Base-by-base conservation (phyloP, 2,329 filamentous ascomycete species). In the Exophiala phaeomuriformis region DNA sequence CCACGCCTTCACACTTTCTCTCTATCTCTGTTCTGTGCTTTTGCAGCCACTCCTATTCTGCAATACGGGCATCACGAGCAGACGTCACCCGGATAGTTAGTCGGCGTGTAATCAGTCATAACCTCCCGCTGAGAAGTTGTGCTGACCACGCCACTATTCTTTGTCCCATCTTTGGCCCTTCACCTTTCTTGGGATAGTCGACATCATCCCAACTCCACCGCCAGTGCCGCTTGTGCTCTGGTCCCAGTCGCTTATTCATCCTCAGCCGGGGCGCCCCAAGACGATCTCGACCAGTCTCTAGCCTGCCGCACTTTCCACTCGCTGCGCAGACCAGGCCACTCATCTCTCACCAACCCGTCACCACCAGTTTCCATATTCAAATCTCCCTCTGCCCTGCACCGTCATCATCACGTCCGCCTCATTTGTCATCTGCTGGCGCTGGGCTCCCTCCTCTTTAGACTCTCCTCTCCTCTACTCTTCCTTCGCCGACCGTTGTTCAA, bases 231-330 rank as follows among this genome's bases (percentile, higher is more conserved):
- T 42, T 30, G 5, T 35, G 36, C 39, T 27, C 39, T 43, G 35
- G 36, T 50, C 39, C 47, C 19, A 35, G 39, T 31, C 33, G 47
- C 39, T 50, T 41, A 50, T 43, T 50, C 47, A 50, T 50, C 12
- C 31, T 50, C 39, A 27, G 36, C 47, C 19, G 19, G 10, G 28
- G 33, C 31, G 7, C 7, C 30, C 42, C 6, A 45, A 32, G 28
- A 45, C n/a, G 30, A 45, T 45, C 42, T 45, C 42, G 42, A 45
- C 42, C 42, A 45, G 28, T 45, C 28, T 32, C 4, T 6, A 27
- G 39, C 39, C 39, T 28, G 39, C n/a, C 39, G 12, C 19, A 3
- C 39, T 27, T 41, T 27, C 4, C 39, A 9, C 39, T 27, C 4
- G 5, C 10, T 42, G 39, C 45, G 32, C 45, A 3, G 9, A 36